Percentiles rank a stretch among this genome's conserved stretches.
These are phyloP conservation scores for Pythium myriotylum DNA, from an alignment of 352 stramenopile species.

Conservation along the genomic window DNA sequence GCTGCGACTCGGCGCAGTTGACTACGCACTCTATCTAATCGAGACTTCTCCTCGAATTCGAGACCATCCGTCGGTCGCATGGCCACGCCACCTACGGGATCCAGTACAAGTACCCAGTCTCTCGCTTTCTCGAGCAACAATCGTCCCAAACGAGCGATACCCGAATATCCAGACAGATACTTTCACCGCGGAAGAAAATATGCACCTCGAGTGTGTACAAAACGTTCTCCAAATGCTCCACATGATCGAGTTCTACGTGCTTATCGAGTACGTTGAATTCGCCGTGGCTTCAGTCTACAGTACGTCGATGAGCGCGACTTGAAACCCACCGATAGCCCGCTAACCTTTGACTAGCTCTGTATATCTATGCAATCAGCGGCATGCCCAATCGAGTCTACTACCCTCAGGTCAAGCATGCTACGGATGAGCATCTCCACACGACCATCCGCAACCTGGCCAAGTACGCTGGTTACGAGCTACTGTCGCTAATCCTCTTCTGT, in stretches of 20 bases:
- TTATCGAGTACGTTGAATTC: slow-evolving; percentile 25
- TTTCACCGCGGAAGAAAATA: not conserved
- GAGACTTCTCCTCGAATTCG: too few relatives aligned
- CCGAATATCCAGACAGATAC: too few relatives aligned
- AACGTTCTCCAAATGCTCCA: slow-evolving; percentile 8
- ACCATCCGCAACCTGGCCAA: not conserved
- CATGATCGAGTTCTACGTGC: slow-evolving; percentile 26
- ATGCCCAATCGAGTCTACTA: slow-evolving; percentile 18
- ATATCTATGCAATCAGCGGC: slow-evolving; percentile 1
- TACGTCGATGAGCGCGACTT: slow-evolving; percentile 7
- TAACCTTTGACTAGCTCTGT: not conserved
- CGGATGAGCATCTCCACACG: not conserved
- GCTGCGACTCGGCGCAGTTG: too few relatives aligned
- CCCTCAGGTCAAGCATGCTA: not conserved
- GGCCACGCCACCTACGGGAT: too few relatives aligned
- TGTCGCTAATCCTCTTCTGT: slow-evolving; percentile 10
- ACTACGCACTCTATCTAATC: too few relatives aligned
- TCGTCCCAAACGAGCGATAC: too few relatives aligned
- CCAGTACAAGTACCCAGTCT: too few relatives aligned
- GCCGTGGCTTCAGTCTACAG: slow-evolving; percentile 22
- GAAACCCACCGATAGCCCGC: not conserved
- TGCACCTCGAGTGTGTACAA: not conserved
- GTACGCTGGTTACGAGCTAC: slow-evolving; percentile 3
- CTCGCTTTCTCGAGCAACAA: too few relatives aligned
- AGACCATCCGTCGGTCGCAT: too few relatives aligned